phyloP scores from a whole-genome alignment of 768 basidiomycete genomes.

The Plicaturopsis crispa region DNA sequence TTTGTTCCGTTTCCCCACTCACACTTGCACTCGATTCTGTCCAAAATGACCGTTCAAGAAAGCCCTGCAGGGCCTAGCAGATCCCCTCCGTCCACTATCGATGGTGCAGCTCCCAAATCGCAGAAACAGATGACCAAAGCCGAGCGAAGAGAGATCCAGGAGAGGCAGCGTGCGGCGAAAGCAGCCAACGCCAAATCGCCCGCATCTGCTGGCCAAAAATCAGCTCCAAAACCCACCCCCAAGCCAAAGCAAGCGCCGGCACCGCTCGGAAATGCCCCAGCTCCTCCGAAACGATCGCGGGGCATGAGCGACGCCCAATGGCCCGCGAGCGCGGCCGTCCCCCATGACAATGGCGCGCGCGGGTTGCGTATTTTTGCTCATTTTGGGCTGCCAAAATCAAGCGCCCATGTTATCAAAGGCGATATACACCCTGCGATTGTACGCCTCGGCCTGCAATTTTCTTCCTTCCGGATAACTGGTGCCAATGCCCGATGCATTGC shows the following conservation, averaged over 20 bases:
- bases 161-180: conserved; percentile 77
- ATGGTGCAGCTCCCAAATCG: conserved; percentile 24
- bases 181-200: conserved; percentile 28
- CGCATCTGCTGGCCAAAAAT: conserved; percentile 12
- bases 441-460: conserved; percentile 82
- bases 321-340: no score
- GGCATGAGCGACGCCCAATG: no score
- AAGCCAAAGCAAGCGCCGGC: conserved; percentile 17
- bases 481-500: conserved; percentile 96
- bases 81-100: conserved; percentile 12
- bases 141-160: conserved; percentile 73
- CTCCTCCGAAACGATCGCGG: not conserved
- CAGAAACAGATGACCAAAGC: conserved; percentile 78
- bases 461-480: conserved; percentile 87
- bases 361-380: conserved; percentile 83
- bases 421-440: conserved; percentile 89
- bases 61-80: conserved; percentile 1
- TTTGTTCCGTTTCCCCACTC: no score
- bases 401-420: conserved; percentile 50
- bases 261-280: not conserved
- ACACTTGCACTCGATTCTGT: not conserved
- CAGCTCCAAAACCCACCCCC: conserved; percentile 12
- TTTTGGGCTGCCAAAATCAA: conserved; percentile 66
- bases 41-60: not conserved
- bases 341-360: conserved; percentile 33